Evolutionary conservation across 164 flowering plant species (phyloP).

Genomic region (Macadamia tetraphylla): DNA sequence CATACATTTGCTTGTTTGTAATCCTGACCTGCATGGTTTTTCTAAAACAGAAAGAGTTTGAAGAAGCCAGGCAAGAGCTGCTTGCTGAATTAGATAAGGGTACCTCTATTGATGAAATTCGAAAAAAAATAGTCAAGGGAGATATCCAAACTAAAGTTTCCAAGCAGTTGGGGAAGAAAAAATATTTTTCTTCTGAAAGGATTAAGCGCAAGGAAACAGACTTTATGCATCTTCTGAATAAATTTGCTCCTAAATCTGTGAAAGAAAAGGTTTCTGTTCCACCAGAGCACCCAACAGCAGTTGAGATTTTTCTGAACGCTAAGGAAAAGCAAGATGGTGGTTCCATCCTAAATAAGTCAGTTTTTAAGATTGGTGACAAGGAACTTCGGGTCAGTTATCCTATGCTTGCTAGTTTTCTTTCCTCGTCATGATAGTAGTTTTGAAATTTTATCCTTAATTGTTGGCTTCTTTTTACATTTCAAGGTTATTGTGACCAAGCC

Average conservation of each 20-base stretch:
- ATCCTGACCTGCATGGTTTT: slow-evolving; percentile 9
- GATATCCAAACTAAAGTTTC: slow-evolving; percentile 50
- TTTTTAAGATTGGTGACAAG: slow-evolving; percentile 51
- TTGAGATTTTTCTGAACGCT: slow-evolving; percentile 54
- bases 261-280: slow-evolving; percentile 43
- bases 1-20: slow-evolving; percentile 4
- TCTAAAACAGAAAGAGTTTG: slow-evolving; percentile 57
- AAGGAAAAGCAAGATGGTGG: slow-evolving; percentile 55
- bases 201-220: slow-evolving; percentile 90
- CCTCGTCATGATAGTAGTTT: neutral
- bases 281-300: slow-evolving; percentile 40
- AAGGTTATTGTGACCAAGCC: slow-evolving; percentile 75
- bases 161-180: slow-evolving; percentile 41
- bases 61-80: slow-evolving; percentile 68
- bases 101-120: slow-evolving; percentile 49
- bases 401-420: slow-evolving; percentile 2
- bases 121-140: slow-evolving; percentile 56
- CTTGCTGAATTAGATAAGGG: slow-evolving; percentile 62
- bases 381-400: slow-evolving; percentile 66
- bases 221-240: slow-evolving; percentile 51
- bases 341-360: slow-evolving; percentile 41
- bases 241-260: slow-evolving; percentile 30
- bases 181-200: slow-evolving; percentile 38
- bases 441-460: slow-evolving; percentile 1
- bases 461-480: slow-evolving; percentile 6